Percentiles rank a stretch among this genome's conserved stretches.
Evolutionary conservation across 768 basidiomycete genomes (phyloP).

Genomic region (Trametes punicea): DNA sequence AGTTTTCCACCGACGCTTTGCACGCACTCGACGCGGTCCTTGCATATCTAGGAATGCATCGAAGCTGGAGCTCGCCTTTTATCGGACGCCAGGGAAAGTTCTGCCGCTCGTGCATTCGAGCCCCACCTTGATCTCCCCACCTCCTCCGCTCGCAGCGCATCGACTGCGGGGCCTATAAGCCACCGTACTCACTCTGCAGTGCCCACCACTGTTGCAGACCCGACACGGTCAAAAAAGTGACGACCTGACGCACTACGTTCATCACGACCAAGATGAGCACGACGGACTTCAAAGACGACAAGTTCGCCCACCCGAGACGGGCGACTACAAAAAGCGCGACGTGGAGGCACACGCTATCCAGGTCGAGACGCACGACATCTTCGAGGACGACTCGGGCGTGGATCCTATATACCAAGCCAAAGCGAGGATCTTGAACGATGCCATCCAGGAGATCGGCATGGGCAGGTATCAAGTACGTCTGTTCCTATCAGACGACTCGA

Average conservation of each 20-base stretch:
- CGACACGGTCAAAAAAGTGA: neutral
- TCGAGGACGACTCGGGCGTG: conserved; percentile 25
- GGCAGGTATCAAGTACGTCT: conserved; percentile 46
- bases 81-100: neutral
- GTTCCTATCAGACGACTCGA: neutral
- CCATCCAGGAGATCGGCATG: conserved; percentile 52
- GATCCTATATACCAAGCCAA: conserved; percentile 48
- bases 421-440: conserved; percentile 42
- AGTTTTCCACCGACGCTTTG: neutral
- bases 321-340: neutral
- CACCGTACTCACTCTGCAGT: neutral
- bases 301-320: neutral
- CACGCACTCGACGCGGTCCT: neutral
- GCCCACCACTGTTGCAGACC: neutral
- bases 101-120: neutral
- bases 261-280: neutral
- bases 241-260: neutral
- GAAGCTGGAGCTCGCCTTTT: neutral
- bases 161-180: neutral
- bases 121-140: neutral
- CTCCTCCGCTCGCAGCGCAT: too few relatives aligned
- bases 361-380: conserved; percentile 12
- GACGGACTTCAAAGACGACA: neutral
- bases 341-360: neutral
- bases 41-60: neutral